A percentile compares a stretch with the other conserved stretches of the same genome.
phyloP scores from a whole-genome alignment of 805 yeast genomes.

The Cyberlindnera euphorbiiphila region DNA sequence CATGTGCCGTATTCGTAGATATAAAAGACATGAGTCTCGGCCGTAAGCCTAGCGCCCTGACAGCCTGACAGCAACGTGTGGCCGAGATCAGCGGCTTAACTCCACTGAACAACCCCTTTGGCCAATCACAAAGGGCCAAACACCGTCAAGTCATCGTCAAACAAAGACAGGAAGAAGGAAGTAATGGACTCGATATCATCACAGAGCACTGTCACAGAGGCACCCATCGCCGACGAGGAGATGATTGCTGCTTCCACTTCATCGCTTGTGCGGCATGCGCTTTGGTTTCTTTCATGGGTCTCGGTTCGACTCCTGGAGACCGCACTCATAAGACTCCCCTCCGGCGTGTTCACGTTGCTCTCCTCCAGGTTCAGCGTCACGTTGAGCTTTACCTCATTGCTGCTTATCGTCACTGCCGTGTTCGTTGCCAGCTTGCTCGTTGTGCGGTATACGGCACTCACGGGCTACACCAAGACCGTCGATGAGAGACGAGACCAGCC shows the following conservation, averaged over 20 bases:
- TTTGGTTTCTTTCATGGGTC: slow-evolving; percentile 6
- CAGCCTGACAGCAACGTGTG: too few relatives aligned
- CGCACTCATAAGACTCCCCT: slow-evolving; percentile 27
- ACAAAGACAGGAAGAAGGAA: too few relatives aligned
- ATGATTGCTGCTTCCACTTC: neutral
- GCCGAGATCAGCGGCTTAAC: too few relatives aligned
- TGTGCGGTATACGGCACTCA: slow-evolving; percentile 16
- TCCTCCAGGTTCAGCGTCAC: slow-evolving; percentile 37
- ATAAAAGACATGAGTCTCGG: too few relatives aligned
- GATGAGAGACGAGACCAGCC: slow-evolving; percentile 39
- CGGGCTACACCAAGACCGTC: slow-evolving; percentile 17
- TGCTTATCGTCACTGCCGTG: slow-evolving; percentile 10
- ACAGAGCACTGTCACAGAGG: too few relatives aligned
- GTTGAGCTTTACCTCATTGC: slow-evolving; percentile 15
- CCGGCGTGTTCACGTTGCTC: slow-evolving; percentile 30
- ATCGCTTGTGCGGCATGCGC: neutral
- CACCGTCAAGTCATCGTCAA: too few relatives aligned
- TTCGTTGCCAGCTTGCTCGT: slow-evolving; percentile 13
- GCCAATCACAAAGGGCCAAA: too few relatives aligned
- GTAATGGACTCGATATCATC: too few relatives aligned
- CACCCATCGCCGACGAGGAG: neutral
- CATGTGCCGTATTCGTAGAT: too few relatives aligned
- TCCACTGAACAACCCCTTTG: too few relatives aligned
- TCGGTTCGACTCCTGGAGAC: slow-evolving; percentile 8
- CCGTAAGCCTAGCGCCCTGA: too few relatives aligned